Evolutionary conservation across 164 flowering plant genomes (phyloP), one percentile per base, ranked within the genome.

Genomic region (Umbellularia californica): DNA sequence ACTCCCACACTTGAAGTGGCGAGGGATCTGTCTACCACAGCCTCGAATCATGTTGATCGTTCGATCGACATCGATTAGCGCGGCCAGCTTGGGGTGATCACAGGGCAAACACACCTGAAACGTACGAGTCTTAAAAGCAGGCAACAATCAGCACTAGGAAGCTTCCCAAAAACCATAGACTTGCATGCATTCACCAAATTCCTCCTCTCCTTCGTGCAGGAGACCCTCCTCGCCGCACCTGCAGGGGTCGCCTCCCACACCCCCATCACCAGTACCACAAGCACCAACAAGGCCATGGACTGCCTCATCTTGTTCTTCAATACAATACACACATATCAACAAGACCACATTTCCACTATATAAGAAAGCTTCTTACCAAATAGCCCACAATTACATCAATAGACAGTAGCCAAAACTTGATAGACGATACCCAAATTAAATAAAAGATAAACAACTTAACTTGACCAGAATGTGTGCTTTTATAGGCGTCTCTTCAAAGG

Each of bases 41-140:
- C 64, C 73, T 28, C 52, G 63, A 15, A 52, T 20, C 7, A 71
- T 28, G 20, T 65, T 60, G 2, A 79, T 63, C 69, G 78, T 76
- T 10, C 72, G 75, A 7, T 77, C 72, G 27, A 76, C 30, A 24
- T 81, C 74, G 20, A 81, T 25, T 14, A 77, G 71, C 10, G 86
- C 72, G 6, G 79, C 82, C 75, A 83, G 13, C 63, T 79, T 67
- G 13, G 84, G 1, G 84, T 83, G 25, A 83, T n/a, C 1, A 41
- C 41, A 3, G 83, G 78, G 65, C 85, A 81, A 0, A 81, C 64
- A 24, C 83, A 81, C 70, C 77, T 79, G 2, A 74, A 0, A 41
- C 79, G 80, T 12, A 41, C 68, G 25, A 71, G 75, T 64, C 82
- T 76, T 3, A 69, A 72, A 0, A 80, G 60, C 52, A 77, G 69